These are phyloP conservation scores for Elsinoe arachidis DNA, from an alignment of 2,329 filamentous ascomycete species.

Conservation along the genomic window DNA sequence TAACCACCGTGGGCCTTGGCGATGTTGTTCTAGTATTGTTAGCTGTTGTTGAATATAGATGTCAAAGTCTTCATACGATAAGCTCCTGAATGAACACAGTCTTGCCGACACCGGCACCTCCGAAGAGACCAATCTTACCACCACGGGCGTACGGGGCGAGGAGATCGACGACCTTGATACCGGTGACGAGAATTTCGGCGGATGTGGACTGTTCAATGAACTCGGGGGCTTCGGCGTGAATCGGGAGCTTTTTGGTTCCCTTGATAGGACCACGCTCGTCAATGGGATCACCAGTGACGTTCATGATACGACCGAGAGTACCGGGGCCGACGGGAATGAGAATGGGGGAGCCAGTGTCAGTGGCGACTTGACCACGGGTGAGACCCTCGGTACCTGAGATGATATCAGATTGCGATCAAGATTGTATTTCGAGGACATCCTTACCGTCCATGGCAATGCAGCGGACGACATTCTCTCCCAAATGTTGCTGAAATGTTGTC, in stretches of 20 bases:
- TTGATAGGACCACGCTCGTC: constrained; percentile 99
- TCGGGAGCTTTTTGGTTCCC: constrained; percentile 74
- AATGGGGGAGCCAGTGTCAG: constrained; percentile 90
- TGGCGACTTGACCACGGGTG: constrained; percentile 76
- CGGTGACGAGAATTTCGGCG: constrained; percentile 93
- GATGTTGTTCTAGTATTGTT: constrained; percentile 75
- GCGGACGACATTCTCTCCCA: constrained; percentile 97
- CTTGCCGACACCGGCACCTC: constrained; percentile 99
- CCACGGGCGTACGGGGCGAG: constrained; percentile 98
- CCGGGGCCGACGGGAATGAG: constrained; percentile 87
- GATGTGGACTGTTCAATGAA: constrained; percentile 95
- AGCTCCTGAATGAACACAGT: constrained; percentile 99
- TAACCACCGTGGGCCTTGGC: constrained; percentile 99
- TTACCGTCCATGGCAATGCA: constrained; percentile 99
- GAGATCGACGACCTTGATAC: constrained; percentile 99
- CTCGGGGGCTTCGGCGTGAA: constrained; percentile 85
- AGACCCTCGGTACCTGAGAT: constrained; percentile 92
- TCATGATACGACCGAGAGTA: constrained; percentile 98
- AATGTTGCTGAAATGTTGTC: constrained; percentile 68
- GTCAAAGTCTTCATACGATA: constrained; percentile 53
- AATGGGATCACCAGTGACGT: constrained; percentile 99
- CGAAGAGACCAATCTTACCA: constrained; percentile 99
- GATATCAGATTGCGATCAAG: constrained; percentile 8
- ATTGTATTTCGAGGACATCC: constrained; percentile 21
- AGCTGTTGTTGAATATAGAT: constrained; percentile 1